Evolutionary conservation across 345 rosid species (phyloP).

Genomic region (Luvunga scandens): DNA sequence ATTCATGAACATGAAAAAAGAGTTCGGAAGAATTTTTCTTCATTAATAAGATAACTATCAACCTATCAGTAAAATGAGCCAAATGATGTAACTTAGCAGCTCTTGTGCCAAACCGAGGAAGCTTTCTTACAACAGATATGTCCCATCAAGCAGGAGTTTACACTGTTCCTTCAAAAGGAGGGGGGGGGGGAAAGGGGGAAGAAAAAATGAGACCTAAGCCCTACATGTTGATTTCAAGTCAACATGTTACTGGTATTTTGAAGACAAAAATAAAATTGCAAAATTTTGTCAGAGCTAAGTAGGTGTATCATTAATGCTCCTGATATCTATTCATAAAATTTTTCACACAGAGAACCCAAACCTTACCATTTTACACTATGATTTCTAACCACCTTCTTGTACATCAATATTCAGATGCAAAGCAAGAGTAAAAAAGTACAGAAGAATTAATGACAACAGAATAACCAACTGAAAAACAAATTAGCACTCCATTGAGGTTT

Average conservation of each 20-base stretch:
- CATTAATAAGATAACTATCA: background rate
- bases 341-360: background rate
- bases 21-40: background rate
- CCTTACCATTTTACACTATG: background rate
- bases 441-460: background rate
- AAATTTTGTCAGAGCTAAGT: background rate
- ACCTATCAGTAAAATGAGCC: background rate
- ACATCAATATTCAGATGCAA: background rate
- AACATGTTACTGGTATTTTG: background rate
- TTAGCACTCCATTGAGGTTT: background rate
- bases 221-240: background rate
- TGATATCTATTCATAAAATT: background rate
- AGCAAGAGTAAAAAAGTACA: background rate
- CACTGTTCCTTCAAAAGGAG: background rate
- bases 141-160: background rate
- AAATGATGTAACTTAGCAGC: too few relatives aligned
- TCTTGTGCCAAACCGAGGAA: background rate
- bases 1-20: background rate
- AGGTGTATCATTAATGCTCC: slow-evolving; percentile 13
- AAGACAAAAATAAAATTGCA: background rate
- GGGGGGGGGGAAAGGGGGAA: too few relatives aligned
- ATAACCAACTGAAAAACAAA: background rate
- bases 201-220: background rate
- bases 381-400: background rate
- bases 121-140: background rate